Evolutionary conservation across 495 filamentous ascomycete genomes (phyloP), one percentile per base, ranked within the genome.

Genomic region (Apodospora peruviana): DNA sequence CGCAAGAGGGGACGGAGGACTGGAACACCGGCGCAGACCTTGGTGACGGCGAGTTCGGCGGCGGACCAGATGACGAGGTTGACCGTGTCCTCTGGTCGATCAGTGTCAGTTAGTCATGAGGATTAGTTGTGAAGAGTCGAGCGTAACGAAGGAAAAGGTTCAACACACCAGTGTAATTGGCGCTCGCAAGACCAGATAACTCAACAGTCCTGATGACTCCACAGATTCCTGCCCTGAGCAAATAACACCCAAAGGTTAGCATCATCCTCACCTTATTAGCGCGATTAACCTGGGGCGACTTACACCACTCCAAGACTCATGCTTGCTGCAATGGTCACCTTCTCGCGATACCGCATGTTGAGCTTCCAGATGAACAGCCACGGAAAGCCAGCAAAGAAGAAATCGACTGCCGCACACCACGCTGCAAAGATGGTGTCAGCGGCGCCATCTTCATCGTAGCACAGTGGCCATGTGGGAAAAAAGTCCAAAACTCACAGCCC

Each of bases 281-380:
- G 27, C 27, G 27, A 32, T 7, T 5, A 32, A 12, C 27, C 27
- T 32, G n/a, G 40, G 17, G 9, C 7, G 1, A 65, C 72, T 50
- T 55, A 76, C 73, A 78, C 51, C 44, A 77, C 47, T 10, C 76
- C 76, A 3, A 78, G 55, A 25, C 76, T 73, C 66, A 78, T 72
- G 18, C 71, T 67, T 0, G 58, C 59, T 40, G 69, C 68, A 18
- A 80, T 72, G 7, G 67, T 69, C 38, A 71, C 56, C 45, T 78
- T 77, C 23, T 72, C 74, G 32, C 61, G 61, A 37, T 52, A 57
- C 27, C 63, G 60, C 53, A 80, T 73, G 29, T 78, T 65, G 18
- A 77, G 59, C 2, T 70, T 68, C 71, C 71, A 75, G 7, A 78
- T 61, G 10, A 80, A 60, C 12, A 73, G 50, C 52, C 75, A 71